Conservation (phyloP, 768 basidiomycete species). For the Harrya chromipes region DNA sequence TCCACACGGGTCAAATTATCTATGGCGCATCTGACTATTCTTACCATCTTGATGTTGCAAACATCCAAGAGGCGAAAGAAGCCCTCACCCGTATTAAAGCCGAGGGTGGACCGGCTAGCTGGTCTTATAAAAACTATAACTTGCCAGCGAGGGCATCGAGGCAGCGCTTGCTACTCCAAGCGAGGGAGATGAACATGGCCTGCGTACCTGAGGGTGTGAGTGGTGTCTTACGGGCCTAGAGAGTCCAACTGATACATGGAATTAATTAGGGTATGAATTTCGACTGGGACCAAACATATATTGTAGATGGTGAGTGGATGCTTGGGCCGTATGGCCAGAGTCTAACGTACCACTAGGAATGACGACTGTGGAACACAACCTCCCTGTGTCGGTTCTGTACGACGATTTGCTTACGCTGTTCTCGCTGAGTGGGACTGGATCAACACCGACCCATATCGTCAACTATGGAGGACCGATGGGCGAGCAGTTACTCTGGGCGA, state of each 20-base stretch:
- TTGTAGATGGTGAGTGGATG: constrained; percentile 59
- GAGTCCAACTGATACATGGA: background rate
- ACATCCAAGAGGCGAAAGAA: constrained; percentile 58
- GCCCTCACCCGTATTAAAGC: constrained; percentile 66
- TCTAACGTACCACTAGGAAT: constrained; percentile 45
- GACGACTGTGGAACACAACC: constrained; percentile 72
- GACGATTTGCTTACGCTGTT: constrained; percentile 65
- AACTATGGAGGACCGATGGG: constrained; percentile 74
- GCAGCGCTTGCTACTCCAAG: constrained; percentile 60
- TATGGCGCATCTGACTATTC: constrained; percentile 47
- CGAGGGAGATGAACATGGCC: constrained; percentile 61
- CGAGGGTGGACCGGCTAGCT: constrained; percentile 66
- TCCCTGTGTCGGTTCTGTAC: constrained; percentile 63
- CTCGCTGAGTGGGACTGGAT: constrained; percentile 64
- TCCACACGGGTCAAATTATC: constrained; percentile 64
- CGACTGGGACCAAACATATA: constrained; percentile 78
- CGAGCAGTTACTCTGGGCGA: constrained; percentile 68
- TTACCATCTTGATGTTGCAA: constrained; percentile 62
- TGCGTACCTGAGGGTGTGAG: constrained; percentile 68
- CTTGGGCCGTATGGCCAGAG: background rate
- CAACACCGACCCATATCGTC: constrained; percentile 73
- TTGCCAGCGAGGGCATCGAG: constrained; percentile 66
- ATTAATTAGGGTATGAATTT: constrained; percentile 60
- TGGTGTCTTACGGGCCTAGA: background rate
- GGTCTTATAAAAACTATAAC: constrained; percentile 80